phyloP scores from a whole-genome alignment of 768 basidiomycete genomes.

The Tricholoma terreum region DNA sequence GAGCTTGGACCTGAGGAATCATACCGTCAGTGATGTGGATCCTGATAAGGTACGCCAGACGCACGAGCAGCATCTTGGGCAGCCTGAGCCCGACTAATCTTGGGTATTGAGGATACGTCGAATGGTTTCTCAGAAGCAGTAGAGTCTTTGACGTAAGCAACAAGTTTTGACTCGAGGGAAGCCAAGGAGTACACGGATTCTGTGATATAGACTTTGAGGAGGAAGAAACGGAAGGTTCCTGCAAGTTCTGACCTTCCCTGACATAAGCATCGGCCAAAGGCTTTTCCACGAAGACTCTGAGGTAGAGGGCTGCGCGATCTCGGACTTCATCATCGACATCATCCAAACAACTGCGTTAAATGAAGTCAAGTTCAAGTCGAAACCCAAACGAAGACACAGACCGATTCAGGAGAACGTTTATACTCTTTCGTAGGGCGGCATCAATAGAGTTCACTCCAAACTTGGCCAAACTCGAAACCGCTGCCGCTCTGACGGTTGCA shows the following conservation, averaged over 20 bases:
- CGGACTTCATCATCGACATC: constrained; percentile 99
- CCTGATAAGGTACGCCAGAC: constrained; percentile 21
- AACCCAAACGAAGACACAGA: constrained; percentile 28
- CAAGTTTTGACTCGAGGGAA: constrained; percentile 85
- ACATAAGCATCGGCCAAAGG: constrained; percentile 82
- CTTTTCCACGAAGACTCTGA: constrained; percentile 78
- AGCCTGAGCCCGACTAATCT: constrained; percentile 91
- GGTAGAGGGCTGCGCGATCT: constrained; percentile 94
- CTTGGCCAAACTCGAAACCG: constrained; percentile 92
- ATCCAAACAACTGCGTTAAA: constrained; percentile 74
- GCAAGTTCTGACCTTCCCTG: constrained; percentile 67
- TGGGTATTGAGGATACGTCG: constrained; percentile 82
- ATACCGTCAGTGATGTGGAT: constrained; percentile 5
- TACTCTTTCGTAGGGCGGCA: constrained; percentile 73
- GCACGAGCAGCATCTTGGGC: constrained; percentile 84
- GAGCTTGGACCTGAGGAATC: constrained; percentile 69
- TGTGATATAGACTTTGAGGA: constrained; percentile 29
- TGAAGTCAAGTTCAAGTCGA: constrained; percentile 4
- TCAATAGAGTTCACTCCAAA: constrained; percentile 92
- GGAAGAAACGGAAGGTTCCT: constrained; percentile 4
- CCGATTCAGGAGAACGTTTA: constrained; percentile 85
- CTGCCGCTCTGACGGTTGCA: constrained; percentile 94
- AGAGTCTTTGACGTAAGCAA: constrained; percentile 89
- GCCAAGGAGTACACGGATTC: constrained; percentile 94
- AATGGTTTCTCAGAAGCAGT: constrained; percentile 70